phyloP scores from a whole-genome alignment of 306 rosid species.

The Glycine soja region DNA sequence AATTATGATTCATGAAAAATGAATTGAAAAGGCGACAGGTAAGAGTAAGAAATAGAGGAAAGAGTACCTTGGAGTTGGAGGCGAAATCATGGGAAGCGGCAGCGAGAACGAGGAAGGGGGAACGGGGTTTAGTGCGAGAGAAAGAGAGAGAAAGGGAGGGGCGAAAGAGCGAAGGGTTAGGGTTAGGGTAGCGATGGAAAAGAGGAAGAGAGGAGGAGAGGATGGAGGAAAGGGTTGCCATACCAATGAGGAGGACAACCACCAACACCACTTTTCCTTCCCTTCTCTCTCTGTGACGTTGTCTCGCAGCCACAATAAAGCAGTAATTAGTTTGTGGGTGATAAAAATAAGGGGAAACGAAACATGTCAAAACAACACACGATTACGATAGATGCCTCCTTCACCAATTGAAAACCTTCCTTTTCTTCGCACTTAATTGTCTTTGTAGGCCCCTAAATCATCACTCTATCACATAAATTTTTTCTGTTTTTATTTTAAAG shows the following conservation, averaged over 20 bases:
- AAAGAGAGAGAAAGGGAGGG: slow-evolving; percentile 15
- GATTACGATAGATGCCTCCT: background rate
- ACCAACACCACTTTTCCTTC: slow-evolving; percentile 43
- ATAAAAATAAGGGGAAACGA: background rate
- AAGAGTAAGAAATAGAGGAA: too few species aligned
- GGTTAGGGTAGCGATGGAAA: slow-evolving; percentile 47
- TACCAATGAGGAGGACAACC: slow-evolving; percentile 46
- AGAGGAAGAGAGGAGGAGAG: slow-evolving; percentile 59
- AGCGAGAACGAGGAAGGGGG: slow-evolving; percentile 59
- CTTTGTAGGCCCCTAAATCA: too few species aligned
- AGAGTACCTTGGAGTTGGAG: slow-evolving; percentile 63
- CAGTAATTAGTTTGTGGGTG: background rate
- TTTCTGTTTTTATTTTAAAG: too few species aligned
- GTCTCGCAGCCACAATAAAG: slow-evolving; percentile 44
- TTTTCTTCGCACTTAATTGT: too few species aligned
- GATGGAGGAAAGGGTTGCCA: slow-evolving; percentile 81
- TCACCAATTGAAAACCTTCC: background rate
- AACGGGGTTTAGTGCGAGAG: slow-evolving; percentile 47
- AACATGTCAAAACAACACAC: background rate
- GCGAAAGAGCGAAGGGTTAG: slow-evolving; percentile 2
- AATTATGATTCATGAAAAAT: too few species aligned
- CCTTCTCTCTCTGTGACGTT: background rate
- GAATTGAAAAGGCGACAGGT: too few species aligned
- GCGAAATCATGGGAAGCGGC: slow-evolving; percentile 62
- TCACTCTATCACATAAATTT: too few species aligned